Percentiles rank a stretch among this genome's conserved stretches.
These are phyloP conservation scores for Salix suchowensis DNA, from an alignment of 345 rosid genomes.

Conservation along the genomic window DNA sequence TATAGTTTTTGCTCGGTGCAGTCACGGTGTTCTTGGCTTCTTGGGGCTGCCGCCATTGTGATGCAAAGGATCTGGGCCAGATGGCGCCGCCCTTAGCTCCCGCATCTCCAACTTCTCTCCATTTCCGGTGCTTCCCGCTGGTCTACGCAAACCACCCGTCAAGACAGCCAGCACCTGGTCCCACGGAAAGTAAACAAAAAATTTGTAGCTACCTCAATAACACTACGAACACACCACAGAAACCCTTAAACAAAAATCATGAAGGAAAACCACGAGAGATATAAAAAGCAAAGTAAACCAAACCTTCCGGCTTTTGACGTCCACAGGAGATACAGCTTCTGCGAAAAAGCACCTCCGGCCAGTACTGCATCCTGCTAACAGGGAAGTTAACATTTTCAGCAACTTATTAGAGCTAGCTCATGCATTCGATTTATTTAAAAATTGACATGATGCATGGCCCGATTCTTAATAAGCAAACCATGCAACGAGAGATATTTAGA, in stretches of 20 bases:
- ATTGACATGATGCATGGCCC: too few relatives aligned
- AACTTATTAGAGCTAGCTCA: background rate
- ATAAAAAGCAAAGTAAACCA: background rate
- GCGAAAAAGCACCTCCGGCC: background rate
- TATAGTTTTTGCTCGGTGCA: background rate
- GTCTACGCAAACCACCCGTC: background rate
- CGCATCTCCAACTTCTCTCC: constrained; percentile 3
- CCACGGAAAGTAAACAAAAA: background rate
- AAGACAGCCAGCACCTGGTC: background rate
- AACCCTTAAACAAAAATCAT: background rate
- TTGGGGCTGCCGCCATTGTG: constrained; percentile 65
- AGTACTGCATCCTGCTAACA: constrained; percentile 2
- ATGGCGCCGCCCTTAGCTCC: constrained; percentile 63
- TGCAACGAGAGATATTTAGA: background rate
- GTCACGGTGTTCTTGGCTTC: constrained; percentile 47
- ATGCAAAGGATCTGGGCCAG: constrained; percentile 86
- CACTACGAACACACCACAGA: background rate
- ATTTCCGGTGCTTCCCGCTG: background rate
- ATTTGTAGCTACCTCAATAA: too few relatives aligned
- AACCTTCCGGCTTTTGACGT: constrained; percentile 15
- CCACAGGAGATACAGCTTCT: background rate
- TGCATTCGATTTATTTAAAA: background rate
- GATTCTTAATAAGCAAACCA: background rate
- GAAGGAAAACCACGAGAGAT: too few relatives aligned
- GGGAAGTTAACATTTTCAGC: background rate